phyloP scores from a whole-genome alignment of 2,329 filamentous ascomycete genomes.

The Fusarium foetens region DNA sequence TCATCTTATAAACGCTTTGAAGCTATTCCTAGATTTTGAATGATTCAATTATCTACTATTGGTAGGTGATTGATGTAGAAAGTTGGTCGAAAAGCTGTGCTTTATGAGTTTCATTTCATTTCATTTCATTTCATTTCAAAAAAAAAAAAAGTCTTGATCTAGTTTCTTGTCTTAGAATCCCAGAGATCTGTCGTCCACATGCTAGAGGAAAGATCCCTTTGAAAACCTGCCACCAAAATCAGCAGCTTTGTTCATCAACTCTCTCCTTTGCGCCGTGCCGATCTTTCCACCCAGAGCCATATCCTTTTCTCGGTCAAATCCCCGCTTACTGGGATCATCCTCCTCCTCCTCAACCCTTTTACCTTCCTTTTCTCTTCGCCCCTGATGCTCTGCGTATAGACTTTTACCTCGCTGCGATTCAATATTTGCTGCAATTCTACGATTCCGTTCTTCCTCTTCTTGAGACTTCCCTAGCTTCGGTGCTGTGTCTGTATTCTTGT shows the following conservation, averaged over 20 bases:
- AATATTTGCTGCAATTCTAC: constrained; percentile 59
- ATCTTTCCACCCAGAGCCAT: constrained; percentile 82
- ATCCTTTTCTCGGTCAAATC: constrained; percentile 93
- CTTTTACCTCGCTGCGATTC: constrained; percentile 66
- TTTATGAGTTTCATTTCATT: neutral
- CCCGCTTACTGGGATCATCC: constrained; percentile 89
- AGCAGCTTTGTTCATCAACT: constrained; percentile 81
- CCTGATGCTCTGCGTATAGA: constrained; percentile 67
- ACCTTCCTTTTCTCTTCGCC: constrained; percentile 44
- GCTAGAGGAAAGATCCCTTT: constrained; percentile 72
- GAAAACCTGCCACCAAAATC: constrained; percentile 86
- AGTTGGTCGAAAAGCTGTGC: neutral
- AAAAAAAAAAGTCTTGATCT: neutral
- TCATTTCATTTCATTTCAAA: no score
- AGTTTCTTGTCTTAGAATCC: neutral
- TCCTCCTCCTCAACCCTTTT: constrained; percentile 72
- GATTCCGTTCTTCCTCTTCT: constrained; percentile 67
- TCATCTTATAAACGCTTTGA: neutral
- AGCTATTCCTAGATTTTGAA: neutral
- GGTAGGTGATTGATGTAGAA: neutral
- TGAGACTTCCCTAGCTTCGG: constrained; percentile 53
- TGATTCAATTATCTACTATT: neutral
- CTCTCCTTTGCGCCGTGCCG: constrained; percentile 76
- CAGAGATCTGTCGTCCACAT: neutral
- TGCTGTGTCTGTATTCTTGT: constrained; percentile 53